Conservation (phyloP, 2,329 filamentous ascomycete species). For the Hypomyces rosellus region DNA sequence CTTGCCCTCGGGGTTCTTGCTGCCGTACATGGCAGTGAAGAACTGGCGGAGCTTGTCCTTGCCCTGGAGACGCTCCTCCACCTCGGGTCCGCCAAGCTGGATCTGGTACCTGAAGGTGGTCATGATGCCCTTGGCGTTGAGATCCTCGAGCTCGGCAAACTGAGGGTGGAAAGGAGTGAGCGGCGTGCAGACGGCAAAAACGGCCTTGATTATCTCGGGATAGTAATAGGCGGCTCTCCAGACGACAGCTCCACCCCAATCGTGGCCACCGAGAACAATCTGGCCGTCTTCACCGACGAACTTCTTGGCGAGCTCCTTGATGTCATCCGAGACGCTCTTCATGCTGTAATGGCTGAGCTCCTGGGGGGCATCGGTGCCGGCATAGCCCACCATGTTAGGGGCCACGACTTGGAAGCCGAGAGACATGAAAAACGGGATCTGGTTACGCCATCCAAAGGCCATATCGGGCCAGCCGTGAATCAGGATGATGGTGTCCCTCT, state of each 20-base stretch:
- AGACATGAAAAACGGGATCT: constrained; percentile 69
- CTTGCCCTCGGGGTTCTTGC: constrained; percentile 49
- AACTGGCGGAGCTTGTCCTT: constrained; percentile 62
- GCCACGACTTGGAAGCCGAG: constrained; percentile 73
- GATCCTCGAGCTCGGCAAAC: constrained; percentile 52
- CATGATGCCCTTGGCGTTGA: constrained; percentile 47
- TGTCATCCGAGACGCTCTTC: constrained; percentile 67
- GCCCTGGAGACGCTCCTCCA: constrained; percentile 53
- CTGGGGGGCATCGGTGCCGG: constrained; percentile 63
- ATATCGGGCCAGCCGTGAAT: constrained; percentile 80
- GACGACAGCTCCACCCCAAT: constrained; percentile 79
- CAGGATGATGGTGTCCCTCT: constrained; percentile 45
- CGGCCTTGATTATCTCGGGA: constrained; percentile 62
- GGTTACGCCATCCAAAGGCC: constrained; percentile 79
- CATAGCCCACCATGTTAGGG: constrained; percentile 84
- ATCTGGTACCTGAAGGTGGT: constrained; percentile 80
- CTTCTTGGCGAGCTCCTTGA: constrained; percentile 63
- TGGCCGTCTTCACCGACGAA: constrained; percentile 37
- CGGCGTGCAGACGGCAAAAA: constrained; percentile 79
- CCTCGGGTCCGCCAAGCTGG: constrained; percentile 63
- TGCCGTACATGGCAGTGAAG: constrained; percentile 66
- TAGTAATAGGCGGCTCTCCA: constrained; percentile 71
- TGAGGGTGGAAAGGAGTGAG: constrained; percentile 49
- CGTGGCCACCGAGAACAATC: constrained; percentile 83
- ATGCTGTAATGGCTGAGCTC: constrained; percentile 58